Evolutionary conservation across 176 grass and related monocot genomes (phyloP), one percentile per base, ranked within the genome.

Genomic region (Typha latifolia): DNA sequence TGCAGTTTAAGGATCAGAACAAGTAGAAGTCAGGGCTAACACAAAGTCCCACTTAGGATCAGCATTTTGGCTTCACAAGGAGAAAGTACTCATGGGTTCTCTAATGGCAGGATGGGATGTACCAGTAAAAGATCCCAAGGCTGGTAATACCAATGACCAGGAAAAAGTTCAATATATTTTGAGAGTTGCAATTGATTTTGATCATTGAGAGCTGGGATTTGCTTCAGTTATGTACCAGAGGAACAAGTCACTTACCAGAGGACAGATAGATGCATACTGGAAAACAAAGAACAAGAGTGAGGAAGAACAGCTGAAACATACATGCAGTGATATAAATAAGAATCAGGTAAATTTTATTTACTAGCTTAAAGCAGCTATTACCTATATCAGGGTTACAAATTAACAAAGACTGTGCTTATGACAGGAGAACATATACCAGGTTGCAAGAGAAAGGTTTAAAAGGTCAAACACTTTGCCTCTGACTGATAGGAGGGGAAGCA

Each of bases 241-340:
- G 55, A 74, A 74, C 32, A 74, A 48, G 48, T 74, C 71, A 49
- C 71, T 74, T 14, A 74, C 71, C 12, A 74, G 71, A 74, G 71
- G 23, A 49, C 32, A 74, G 57, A 74, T 74, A 15, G 71, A 74
- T 31, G 50, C 71, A 49, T 74, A 49, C 59, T 74, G 71, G 71
- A 61, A 64, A 74, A 49, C 71, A 14, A 74, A 63, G 71, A 74
- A 74, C 56, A 13, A 43, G 31, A 61, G 5, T 3, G 69, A 63
- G 23, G 50, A 43, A 43, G 66, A 68, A 68, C 19, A 34, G 19
- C n/a, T 57, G n/a, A 24, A 32, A 18, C 49, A 19, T 37, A 18
- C n/a, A 11, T 61, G 22, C 18, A 32, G 31, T 61, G 4, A 12
- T 3, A 18, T 37, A 23, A 63, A 21, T 13, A 16, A 64, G 14